These are phyloP conservation scores for Termitomyces bulborhizus DNA, from an alignment of 768 basidiomycete species.

Conservation along the genomic window DNA sequence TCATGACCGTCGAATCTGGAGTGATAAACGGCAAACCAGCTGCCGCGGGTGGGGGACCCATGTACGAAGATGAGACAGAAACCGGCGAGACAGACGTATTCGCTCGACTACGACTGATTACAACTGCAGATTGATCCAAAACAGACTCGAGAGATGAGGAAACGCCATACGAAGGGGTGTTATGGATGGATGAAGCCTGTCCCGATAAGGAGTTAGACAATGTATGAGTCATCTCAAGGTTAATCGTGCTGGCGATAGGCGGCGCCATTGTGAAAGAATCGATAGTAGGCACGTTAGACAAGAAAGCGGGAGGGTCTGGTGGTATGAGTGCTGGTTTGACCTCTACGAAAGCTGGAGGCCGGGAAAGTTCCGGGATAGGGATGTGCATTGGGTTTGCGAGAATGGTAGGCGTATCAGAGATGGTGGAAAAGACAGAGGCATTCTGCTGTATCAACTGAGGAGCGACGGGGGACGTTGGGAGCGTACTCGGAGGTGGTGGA, in stretches of 20 bases:
- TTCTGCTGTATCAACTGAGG: conserved; percentile 25
- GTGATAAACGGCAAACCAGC: conserved; percentile 15
- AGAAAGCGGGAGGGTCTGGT: conserved; percentile 29
- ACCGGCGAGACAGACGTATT: conserved; percentile 27
- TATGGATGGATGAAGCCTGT: conserved; percentile 31
- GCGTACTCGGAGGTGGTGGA: conserved; percentile 11
- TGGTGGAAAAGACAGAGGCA: conserved; percentile 26
- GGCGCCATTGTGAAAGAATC: conserved; percentile 27
- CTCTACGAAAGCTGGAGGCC: conserved; percentile 29
- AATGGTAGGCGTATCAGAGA: conserved; percentile 19
- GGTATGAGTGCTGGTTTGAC: conserved; percentile 18
- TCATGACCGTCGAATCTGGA: conserved; percentile 12
- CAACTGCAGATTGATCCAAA: conserved; percentile 30
- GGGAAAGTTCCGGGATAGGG: conserved; percentile 29
- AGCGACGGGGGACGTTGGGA: conserved; percentile 17
- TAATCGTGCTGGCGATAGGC: conserved; percentile 28
- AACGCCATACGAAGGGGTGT: conserved; percentile 30
- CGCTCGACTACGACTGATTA: conserved; percentile 29
- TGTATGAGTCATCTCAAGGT: conserved; percentile 29
- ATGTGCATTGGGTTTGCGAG: conserved; percentile 29
- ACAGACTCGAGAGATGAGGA: conserved; percentile 41
- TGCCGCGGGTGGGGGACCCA: conserved; percentile 20
- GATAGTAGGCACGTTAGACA: conserved; percentile 32
- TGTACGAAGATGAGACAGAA: conserved; percentile 14
- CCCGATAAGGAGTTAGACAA: conserved; percentile 28